Base-by-base conservation (phyloP, 2,329 filamentous ascomycete genomes). In the Epichloe hybrida region DNA sequence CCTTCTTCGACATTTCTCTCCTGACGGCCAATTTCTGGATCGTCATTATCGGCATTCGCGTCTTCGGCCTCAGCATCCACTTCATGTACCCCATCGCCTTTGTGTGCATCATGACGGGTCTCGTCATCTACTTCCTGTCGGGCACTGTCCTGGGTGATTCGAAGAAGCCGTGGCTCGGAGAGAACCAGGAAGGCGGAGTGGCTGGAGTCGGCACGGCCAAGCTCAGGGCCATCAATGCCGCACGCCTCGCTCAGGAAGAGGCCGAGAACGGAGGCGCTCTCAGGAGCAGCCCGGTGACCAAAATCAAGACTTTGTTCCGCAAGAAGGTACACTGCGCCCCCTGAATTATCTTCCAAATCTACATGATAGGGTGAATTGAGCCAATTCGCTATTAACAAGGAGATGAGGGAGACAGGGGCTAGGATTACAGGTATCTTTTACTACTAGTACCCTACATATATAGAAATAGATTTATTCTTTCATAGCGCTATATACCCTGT, bases 11-110 rank as follows among this genome's bases (percentile, higher is more conserved):
- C 68, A 95, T 97, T 61, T 91, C 86, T 7, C 73, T 98, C 57
- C 74, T 98, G 53, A 97, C 93, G 2, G 88, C 83, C 59, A 96
- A 95, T 70, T 97, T 97, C 72, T 98, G 93, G 93, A 90, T 89
- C 57, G 85, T 95, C 55, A 85, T 94, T 58, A 91, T 98, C 59
- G 93, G 93, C 47, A 80, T 94, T 58, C 78, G 83, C 64, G 86
- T 97, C 46, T 95, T 98, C 62, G 80, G 84, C 43, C 79, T 86
- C 59, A 69, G 69, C 40, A 80, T 98, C 52, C 86, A 95, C 70
- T 95, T 80, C 75, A 76, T 96, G 70, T 98, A 98, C 69, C 91
- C 93, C 5, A 86, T 96, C 63, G 91, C 93, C 12, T 98, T 98
- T 66, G 87, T 95, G 9, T 75, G 90, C 58, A 97, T 98, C 66